These are phyloP conservation scores for Penicillium arizonense DNA, from an alignment of 495 filamentous ascomycete genomes.

Conservation along the genomic window DNA sequence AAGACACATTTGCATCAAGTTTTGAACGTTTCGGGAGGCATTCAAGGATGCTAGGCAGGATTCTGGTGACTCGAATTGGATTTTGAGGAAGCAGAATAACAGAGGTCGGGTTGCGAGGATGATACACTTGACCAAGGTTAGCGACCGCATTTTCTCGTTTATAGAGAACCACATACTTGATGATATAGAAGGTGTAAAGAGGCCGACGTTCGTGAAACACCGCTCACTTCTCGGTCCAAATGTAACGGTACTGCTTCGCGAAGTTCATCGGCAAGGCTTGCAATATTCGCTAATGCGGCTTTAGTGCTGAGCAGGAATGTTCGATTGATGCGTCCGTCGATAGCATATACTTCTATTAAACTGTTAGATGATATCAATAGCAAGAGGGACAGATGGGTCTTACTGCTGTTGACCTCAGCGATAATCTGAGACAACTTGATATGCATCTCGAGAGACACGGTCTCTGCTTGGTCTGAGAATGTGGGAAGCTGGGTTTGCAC, in stretches of 20 bases:
- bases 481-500: conserved; percentile 33
- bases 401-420: conserved; percentile 40
- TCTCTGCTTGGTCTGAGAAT: conserved; percentile 31
- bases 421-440: conserved; percentile 42
- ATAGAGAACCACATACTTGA: conserved; percentile 20
- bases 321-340: conserved; percentile 39
- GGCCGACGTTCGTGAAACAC: conserved; percentile 39
- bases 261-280: conserved; percentile 36
- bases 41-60: conserved; percentile 23
- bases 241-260: conserved; percentile 32
- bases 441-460: conserved; percentile 37
- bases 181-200: conserved; percentile 46
- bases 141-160: not conserved
- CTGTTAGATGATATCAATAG: not conserved
- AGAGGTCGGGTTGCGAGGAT: conserved; percentile 41
- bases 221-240: conserved; percentile 31
- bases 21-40: conserved; percentile 30
- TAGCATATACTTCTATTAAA: conserved; percentile 40
- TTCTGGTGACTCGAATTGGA: conserved; percentile 30
- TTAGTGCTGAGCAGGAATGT: conserved; percentile 42
- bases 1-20: conserved; percentile 40
- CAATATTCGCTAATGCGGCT: conserved; percentile 36
- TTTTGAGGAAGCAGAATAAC: conserved; percentile 38
- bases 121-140: conserved; percentile 28
- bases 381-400: conserved; percentile 1